Conservation (phyloP, 495 filamentous ascomycete genomes). For the Podospora anserina region DNA sequence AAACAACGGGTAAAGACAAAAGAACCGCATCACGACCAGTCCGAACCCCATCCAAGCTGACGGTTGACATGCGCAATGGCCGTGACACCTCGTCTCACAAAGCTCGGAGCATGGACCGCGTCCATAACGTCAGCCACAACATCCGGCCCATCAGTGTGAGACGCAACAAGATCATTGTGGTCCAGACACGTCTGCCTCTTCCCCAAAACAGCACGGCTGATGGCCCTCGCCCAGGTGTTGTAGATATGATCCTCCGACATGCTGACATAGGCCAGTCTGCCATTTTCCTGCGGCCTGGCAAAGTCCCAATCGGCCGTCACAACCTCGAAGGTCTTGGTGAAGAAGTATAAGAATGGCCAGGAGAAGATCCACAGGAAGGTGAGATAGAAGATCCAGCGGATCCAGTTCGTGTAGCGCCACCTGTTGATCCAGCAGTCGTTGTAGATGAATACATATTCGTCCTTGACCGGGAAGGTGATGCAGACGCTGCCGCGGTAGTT, state of each 20-base stretch:
- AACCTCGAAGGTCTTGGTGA: slow-evolving; percentile 60
- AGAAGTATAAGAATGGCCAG: slow-evolving; percentile 62
- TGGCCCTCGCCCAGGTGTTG: slow-evolving; percentile 46
- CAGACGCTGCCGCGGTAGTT: slow-evolving; percentile 57
- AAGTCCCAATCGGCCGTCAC: slow-evolving; percentile 53
- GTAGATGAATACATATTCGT: slow-evolving; percentile 50
- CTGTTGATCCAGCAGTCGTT: slow-evolving; percentile 52
- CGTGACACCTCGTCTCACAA: slow-evolving; percentile 38
- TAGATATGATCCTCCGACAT: slow-evolving; percentile 48
- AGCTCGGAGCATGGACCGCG: slow-evolving; percentile 24
- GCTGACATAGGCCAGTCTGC: slow-evolving; percentile 41
- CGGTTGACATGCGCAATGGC: slow-evolving; percentile 47
- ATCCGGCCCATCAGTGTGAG: slow-evolving; percentile 34
- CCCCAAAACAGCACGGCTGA: slow-evolving; percentile 41
- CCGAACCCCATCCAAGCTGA: slow-evolving; percentile 45
- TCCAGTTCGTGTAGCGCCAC: slow-evolving; percentile 56
- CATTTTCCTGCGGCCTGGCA: slow-evolving; percentile 31
- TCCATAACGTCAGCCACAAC: slow-evolving; percentile 29
- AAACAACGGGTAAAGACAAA: background rate
- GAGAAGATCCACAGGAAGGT: slow-evolving; percentile 59
- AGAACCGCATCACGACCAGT: slow-evolving; percentile 13
- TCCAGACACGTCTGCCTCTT: slow-evolving; percentile 39
- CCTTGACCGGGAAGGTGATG: slow-evolving; percentile 51
- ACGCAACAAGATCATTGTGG: slow-evolving; percentile 40
- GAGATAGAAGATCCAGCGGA: slow-evolving; percentile 57